Evolutionary conservation across 495 filamentous ascomycete species (phyloP).

Genomic region (Rhizodiscina lignyota): DNA sequence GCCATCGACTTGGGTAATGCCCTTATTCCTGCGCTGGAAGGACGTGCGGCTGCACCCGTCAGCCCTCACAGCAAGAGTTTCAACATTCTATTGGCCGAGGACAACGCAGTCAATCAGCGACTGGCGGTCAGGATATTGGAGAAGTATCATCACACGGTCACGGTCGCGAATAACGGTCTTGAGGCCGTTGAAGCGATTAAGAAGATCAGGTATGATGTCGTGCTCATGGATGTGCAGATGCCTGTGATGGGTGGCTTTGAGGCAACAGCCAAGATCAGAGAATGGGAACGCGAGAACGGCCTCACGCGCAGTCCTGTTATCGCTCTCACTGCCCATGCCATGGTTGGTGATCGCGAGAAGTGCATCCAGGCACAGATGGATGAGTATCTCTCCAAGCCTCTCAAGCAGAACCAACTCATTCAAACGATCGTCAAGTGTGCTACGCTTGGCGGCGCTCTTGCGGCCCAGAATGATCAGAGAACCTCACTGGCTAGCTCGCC

Average conservation of each 20-base stretch:
- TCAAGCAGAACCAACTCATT: conserved; percentile 96
- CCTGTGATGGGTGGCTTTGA: conserved; percentile 99
- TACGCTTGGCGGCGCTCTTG: conserved; percentile 74
- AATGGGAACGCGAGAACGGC: conserved; percentile 68
- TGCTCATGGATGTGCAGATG: conserved; percentile 99
- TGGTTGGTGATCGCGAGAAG: conserved; percentile 97
- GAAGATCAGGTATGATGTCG: conserved; percentile 83
- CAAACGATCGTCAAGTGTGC: conserved; percentile 82
- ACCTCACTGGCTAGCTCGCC: conserved; percentile 4
- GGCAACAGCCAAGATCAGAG: conserved; percentile 89
- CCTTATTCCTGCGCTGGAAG: conserved; percentile 95
- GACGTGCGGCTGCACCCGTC: conserved; percentile 76
- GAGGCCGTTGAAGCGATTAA: conserved; percentile 85
- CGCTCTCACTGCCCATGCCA: conserved; percentile 92
- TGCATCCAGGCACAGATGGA: conserved; percentile 99
- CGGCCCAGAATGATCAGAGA: conserved; percentile 34
- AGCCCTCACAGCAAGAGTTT: conserved; percentile 93
- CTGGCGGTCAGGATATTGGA: conserved; percentile 93
- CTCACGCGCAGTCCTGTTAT: conserved; percentile 85
- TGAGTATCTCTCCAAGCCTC: conserved; percentile 93
- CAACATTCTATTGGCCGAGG: conserved; percentile 88
- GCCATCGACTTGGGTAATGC: conserved; percentile 94
- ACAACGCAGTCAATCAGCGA: conserved; percentile 95
- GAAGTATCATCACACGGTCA: conserved; percentile 94
- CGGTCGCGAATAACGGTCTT: conserved; percentile 85